Evolutionary conservation across 2,329 filamentous ascomycete genomes (phyloP).

Genomic region (Cladosporium sp.): DNA sequence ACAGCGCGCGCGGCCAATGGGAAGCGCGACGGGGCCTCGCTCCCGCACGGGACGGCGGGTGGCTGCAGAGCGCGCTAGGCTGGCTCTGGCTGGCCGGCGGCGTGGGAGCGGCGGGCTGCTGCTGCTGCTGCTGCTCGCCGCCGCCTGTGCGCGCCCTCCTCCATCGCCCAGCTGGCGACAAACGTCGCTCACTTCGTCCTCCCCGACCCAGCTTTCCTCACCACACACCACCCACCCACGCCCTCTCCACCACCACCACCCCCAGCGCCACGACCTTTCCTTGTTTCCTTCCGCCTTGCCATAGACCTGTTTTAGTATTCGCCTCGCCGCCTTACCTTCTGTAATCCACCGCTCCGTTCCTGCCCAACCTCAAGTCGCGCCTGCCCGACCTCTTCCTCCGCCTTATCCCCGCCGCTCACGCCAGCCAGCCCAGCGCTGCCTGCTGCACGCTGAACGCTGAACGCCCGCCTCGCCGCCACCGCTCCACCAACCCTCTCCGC

Average conservation of each 20-base stretch:
- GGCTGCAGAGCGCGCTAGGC: slow-evolving; percentile 5
- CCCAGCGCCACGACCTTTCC: slow-evolving; percentile 9
- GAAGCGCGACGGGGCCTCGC: neutral
- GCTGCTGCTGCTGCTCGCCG: neutral
- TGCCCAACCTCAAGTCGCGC: neutral
- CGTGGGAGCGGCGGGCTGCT: too few species aligned
- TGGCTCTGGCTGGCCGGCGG: too few species aligned
- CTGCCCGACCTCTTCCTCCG: slow-evolving; percentile 1
- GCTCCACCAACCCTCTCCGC: neutral
- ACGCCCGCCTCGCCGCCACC: neutral
- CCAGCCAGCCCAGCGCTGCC: neutral
- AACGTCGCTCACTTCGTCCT: slow-evolving; percentile 4
- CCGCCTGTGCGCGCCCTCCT: neutral
- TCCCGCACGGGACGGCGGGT: neutral
- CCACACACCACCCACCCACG: neutral
- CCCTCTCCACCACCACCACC: slow-evolving; percentile 18
- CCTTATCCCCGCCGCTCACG: slow-evolving; percentile 6
- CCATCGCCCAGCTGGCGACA: neutral
- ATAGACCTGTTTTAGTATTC: slow-evolving; percentile 14
- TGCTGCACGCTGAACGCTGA: neutral
- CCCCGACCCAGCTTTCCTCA: neutral
- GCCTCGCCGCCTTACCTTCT: neutral
- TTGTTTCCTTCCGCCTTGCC: slow-evolving; percentile 7
- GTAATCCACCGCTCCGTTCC: slow-evolving; percentile 3
- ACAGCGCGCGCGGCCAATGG: neutral